phyloP scores from a whole-genome alignment of 768 basidiomycete genomes.

The Xerocomellus dryophilus region DNA sequence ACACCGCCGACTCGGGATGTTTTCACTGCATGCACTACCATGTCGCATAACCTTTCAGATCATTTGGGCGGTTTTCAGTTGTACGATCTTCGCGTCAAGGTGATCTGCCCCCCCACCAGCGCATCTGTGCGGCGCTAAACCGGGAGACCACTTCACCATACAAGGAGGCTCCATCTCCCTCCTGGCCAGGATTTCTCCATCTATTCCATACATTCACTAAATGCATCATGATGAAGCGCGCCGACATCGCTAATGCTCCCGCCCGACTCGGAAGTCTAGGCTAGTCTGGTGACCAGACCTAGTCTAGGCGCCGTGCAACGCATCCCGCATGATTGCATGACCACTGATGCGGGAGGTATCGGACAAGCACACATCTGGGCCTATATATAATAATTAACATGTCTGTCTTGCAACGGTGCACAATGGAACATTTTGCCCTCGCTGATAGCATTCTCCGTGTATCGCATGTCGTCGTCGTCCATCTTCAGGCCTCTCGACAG shows the following conservation, averaged over 20 bases:
- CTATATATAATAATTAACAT: too few relatives aligned
- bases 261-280: too few relatives aligned
- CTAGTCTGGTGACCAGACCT: too few relatives aligned
- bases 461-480: too few relatives aligned
- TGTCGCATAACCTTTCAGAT: not conserved
- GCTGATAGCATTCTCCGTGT: too few relatives aligned
- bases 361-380: too few relatives aligned
- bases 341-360: constrained; percentile 62
- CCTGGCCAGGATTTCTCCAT: constrained; percentile 65
- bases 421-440: too few relatives aligned
- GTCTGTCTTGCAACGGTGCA: too few relatives aligned
- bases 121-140: constrained; percentile 63
- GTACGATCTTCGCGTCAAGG: constrained; percentile 64
- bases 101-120: constrained; percentile 54
- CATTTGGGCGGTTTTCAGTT: constrained; percentile 47
- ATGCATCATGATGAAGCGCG: not conserved
- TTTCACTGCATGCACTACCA: not conserved
- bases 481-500: too few relatives aligned
- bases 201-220: constrained; percentile 39
- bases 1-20: too few relatives aligned
- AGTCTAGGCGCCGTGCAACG: too few relatives aligned
- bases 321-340: constrained; percentile 65
- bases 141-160: constrained; percentile 59
- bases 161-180: constrained; percentile 60
- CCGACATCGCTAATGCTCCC: not conserved